Percentiles rank a stretch among this genome's conserved stretches.
phyloP scores from a whole-genome alignment of 768 basidiomycete genomes.

The Mycena belliarum region DNA sequence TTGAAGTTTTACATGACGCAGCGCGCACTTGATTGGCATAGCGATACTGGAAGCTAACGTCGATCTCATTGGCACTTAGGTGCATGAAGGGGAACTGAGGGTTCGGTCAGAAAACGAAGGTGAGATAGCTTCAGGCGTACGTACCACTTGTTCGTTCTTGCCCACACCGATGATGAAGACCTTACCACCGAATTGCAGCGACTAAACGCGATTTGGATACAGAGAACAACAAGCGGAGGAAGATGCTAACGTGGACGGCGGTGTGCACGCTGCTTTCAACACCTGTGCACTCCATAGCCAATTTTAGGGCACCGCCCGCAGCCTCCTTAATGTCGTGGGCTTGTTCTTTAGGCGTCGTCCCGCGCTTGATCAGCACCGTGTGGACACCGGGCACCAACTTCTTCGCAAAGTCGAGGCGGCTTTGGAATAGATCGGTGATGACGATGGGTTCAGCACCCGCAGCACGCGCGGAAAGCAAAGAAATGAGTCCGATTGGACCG shows the following conservation, averaged over 20 bases:
- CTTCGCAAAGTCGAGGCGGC: slow-evolving; percentile 66
- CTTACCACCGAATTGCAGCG: slow-evolving; percentile 64
- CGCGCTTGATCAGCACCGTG: slow-evolving; percentile 56
- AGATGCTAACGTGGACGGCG: slow-evolving; percentile 50
- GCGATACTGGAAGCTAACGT: slow-evolving; percentile 68
- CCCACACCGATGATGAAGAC: slow-evolving; percentile 74
- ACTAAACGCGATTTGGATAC: slow-evolving; percentile 34
- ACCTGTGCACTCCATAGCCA: slow-evolving; percentile 67
- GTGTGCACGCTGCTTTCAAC: slow-evolving; percentile 62
- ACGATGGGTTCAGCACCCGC: slow-evolving; percentile 72
- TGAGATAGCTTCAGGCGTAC: slow-evolving; percentile 13
- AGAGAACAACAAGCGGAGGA: not conserved
- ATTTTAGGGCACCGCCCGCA: slow-evolving; percentile 48
- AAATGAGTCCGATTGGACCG: slow-evolving; percentile 65
- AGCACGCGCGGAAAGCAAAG: slow-evolving; percentile 63
- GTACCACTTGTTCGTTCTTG: slow-evolving; percentile 59
- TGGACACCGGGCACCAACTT: slow-evolving; percentile 58
- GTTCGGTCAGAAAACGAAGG: not conserved
- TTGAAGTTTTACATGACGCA: not conserved
- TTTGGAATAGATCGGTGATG: slow-evolving; percentile 68
- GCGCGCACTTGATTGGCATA: slow-evolving; percentile 59
- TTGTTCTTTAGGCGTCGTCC: slow-evolving; percentile 45
- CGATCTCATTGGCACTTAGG: slow-evolving; percentile 69
- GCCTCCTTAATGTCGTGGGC: slow-evolving; percentile 53
- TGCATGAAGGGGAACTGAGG: slow-evolving; percentile 72